Evolutionary conservation across 441 rosid genomes (phyloP), one percentile per base, ranked within the genome.

Genomic region (Erodium moschatum): DNA sequence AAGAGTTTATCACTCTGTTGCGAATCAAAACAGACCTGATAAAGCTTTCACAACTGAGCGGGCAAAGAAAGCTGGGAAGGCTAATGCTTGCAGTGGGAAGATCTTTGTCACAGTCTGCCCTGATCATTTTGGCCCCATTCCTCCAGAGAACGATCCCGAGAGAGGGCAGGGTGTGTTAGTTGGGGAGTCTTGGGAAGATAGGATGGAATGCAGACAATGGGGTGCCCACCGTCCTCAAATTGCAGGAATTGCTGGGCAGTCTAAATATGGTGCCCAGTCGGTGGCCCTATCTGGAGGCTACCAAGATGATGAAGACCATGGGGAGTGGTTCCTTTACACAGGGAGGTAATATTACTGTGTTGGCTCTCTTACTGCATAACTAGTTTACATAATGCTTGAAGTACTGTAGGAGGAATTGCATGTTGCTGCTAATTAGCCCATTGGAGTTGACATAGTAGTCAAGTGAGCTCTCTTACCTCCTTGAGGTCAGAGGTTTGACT

Each of bases 241-340:
- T 73, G 79, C 88, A 9, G 93, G 96, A 15, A 91, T 89, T 77
- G 91, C 89, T 66, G 97, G 97, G 4, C 93, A 93, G 76, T 69
- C 89, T 6, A 38, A 20, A 0, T 70, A 80, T 77, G 97, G 97
- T 71, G 81, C 97, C 50, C 96, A 93, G 61, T 93, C 96, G 0
- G 96, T 89, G 21, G 93, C 85, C 3, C 96, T 93, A 54, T 89
- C 93, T 13, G 90, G 92, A 70, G 98, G 97, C 0, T 93, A 93
- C 42, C 24, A 70, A 54, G 96, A 93, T 62, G 97, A 93, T 6
- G 90, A 89, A 76, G 98, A 94, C 46, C 97, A 91, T 54, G 98
- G 97, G 31, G 97, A 94, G 75, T 94, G 96, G 94, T 89, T 91
- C 65, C 84, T 89, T 5, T 89, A 91, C 74, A 88, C 98, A 1